These are phyloP conservation scores for Solanum appendiculatum DNA, from an alignment of 257 asterid genomes.

Conservation along the genomic window DNA sequence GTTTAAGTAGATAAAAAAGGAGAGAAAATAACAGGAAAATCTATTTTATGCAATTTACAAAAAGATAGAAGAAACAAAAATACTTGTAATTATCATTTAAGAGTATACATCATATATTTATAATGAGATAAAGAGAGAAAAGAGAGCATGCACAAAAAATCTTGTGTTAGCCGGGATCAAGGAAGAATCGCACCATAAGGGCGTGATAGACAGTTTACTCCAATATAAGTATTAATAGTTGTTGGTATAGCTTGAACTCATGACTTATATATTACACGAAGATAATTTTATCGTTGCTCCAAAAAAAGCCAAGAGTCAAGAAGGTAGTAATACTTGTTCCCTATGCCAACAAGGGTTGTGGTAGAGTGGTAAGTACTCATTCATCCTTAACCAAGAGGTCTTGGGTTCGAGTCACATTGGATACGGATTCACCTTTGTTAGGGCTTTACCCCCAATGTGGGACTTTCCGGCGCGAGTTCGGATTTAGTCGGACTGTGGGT, in stretches of 20 bases:
- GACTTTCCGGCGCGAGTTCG: too few relatives aligned
- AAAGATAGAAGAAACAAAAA: not conserved
- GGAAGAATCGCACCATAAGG: not conserved
- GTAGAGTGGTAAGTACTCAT: too few relatives aligned
- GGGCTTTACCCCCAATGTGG: too few relatives aligned
- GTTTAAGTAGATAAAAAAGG: not conserved
- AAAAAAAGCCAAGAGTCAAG: not conserved
- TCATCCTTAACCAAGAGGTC: too few relatives aligned
- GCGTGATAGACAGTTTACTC: not conserved
- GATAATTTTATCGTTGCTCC: not conserved
- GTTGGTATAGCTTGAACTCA: not conserved
- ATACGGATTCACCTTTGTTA: too few relatives aligned
- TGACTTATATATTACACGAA: not conserved
- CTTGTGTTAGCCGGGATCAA: rapidly evolving
- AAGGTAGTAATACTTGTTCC: not conserved
- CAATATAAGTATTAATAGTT: too few relatives aligned
- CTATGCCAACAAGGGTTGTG: too few relatives aligned
- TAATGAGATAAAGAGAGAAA: not conserved
- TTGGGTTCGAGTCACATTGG: too few relatives aligned
- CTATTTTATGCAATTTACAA: not conserved
- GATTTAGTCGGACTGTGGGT: too few relatives aligned
- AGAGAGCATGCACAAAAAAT: not conserved
- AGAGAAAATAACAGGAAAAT: not conserved
- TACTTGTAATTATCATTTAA: not conserved
- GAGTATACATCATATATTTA: not conserved